Conservation (phyloP, 2,329 filamentous ascomycete genomes). For the Chaetomiaceae sp. region DNA sequence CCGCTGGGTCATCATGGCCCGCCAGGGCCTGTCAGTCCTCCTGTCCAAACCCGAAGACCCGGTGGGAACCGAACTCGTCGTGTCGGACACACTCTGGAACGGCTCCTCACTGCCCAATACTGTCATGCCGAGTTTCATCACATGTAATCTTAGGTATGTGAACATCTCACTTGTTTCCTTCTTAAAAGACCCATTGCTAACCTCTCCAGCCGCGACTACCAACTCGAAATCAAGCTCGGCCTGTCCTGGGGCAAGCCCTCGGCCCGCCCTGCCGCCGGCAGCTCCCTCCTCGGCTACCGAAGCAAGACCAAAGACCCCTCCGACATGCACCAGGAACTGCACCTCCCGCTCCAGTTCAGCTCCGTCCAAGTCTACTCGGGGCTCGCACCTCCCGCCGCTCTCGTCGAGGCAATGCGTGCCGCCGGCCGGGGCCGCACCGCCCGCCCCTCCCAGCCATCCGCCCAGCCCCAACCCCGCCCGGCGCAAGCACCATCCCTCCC, state of each 20-base stretch:
- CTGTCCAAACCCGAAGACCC: slow-evolving; percentile 57
- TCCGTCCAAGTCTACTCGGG: slow-evolving; percentile 78
- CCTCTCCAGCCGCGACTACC: slow-evolving; percentile 61
- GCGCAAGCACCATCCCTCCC: slow-evolving; percentile 15
- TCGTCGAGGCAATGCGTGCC: slow-evolving; percentile 57
- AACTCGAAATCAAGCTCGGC: slow-evolving; percentile 76
- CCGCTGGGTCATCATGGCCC: slow-evolving; percentile 70
- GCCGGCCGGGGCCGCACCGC: slow-evolving; percentile 7
- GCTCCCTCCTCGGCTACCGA: slow-evolving; percentile 25
- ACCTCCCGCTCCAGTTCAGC: slow-evolving; percentile 72
- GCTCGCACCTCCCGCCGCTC: slow-evolving; percentile 71
- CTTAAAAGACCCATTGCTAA: too few relatives aligned
- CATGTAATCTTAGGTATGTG: slow-evolving; percentile 72
- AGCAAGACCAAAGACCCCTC: slow-evolving; percentile 33
- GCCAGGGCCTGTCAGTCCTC: slow-evolving; percentile 65
- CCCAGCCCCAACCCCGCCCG: neutral
- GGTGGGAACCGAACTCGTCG: slow-evolving; percentile 60
- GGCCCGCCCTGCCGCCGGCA: slow-evolving; percentile 12
- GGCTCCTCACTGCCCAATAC: slow-evolving; percentile 71
- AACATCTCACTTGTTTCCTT: too few relatives aligned
- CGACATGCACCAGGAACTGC: slow-evolving; percentile 61
- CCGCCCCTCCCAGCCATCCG: neutral
- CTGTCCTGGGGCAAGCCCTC: slow-evolving; percentile 65
- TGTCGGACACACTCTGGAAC: slow-evolving; percentile 71
- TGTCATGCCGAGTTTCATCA: slow-evolving; percentile 78